These are phyloP conservation scores for Auricularia cornea DNA, from an alignment of 768 basidiomycete genomes.

Conservation along the genomic window DNA sequence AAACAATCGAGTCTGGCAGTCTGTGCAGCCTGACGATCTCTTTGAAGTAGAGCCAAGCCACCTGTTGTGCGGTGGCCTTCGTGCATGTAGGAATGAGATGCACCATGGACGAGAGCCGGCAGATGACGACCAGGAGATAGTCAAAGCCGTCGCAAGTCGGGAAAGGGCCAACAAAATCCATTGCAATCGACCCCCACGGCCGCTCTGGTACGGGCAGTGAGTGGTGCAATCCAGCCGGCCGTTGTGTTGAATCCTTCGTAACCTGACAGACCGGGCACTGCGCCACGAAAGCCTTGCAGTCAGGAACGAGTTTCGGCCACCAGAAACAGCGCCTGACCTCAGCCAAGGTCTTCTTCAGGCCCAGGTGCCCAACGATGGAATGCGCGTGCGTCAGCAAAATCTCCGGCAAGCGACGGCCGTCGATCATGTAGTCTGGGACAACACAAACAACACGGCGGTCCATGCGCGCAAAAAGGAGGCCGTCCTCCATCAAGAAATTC, in stretches of 20 bases:
- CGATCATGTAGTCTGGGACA: conserved; percentile 4
- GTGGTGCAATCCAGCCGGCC: conserved; percentile 24
- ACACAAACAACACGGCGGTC: conserved; percentile 16
- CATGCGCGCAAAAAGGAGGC: conserved; percentile 1
- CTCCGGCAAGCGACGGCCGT: conserved; percentile 5
- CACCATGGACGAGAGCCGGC: conserved; percentile 12
- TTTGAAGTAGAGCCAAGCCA: conserved; percentile 15
- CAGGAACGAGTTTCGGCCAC: conserved; percentile 21
- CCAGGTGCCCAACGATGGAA: conserved; percentile 25
- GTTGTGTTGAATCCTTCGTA: conserved; percentile 7
- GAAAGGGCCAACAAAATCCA: conserved; percentile 34
- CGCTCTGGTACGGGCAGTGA: conserved; percentile 19
- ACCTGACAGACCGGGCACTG: conserved; percentile 15
- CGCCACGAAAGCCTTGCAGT: conserved; percentile 14
- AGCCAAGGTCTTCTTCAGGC: conserved; percentile 16
- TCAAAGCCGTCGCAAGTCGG: conserved; percentile 17
- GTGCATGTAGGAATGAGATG: conserved; percentile 10
- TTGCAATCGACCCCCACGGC: conserved; percentile 31
- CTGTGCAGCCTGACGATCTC: conserved; percentile 26
- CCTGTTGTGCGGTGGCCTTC: conserved; percentile 1
- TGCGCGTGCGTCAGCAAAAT: conserved; percentile 24
- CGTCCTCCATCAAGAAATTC: conserved; percentile 4
- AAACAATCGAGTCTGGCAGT: conserved; percentile 21
- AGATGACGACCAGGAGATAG: conserved; percentile 24
- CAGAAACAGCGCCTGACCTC: conserved; percentile 29